Conservation (phyloP, 768 basidiomycete species). For the Pulveroboletus ravenelii region DNA sequence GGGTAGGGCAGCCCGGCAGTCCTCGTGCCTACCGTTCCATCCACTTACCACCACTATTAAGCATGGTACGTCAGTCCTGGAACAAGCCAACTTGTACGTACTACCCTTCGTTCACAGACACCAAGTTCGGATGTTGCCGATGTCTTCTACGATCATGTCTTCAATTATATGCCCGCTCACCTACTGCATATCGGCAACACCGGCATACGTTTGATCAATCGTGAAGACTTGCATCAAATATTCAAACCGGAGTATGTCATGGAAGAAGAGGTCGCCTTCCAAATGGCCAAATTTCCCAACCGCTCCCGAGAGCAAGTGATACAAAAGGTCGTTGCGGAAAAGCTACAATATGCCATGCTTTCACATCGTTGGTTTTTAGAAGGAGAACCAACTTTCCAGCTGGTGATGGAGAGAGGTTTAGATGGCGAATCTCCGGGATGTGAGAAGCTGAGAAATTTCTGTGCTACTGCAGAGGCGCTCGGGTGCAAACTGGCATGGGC, state of each 20-base stretch:
- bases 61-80: neutral
- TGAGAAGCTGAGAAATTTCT: slow-evolving; percentile 16
- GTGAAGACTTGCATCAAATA: slow-evolving; percentile 13
- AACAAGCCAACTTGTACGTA: too few relatives aligned
- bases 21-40: too few relatives aligned
- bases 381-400: slow-evolving; percentile 13
- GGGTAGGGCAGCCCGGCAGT: neutral
- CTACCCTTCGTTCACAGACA: too few relatives aligned
- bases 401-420: slow-evolving; percentile 5
- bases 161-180: too few relatives aligned
- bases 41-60: neutral
- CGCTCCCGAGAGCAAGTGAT: slow-evolving; percentile 6
- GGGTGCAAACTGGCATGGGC: slow-evolving; percentile 22
- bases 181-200: too few relatives aligned
- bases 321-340: slow-evolving; percentile 3
- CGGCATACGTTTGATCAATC: neutral
- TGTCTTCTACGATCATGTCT: too few relatives aligned
- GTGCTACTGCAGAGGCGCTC: slow-evolving; percentile 4
- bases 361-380: slow-evolving; percentile 13
- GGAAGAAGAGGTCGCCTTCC: slow-evolving; percentile 3
- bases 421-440: slow-evolving; percentile 1
- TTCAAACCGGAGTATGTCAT: slow-evolving; percentile 9
- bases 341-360: slow-evolving; percentile 11
- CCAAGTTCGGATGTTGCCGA: too few relatives aligned
- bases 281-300: neutral